Conservation (phyloP, 2,329 filamentous ascomycete genomes). For the Penicillium sp. region DNA sequence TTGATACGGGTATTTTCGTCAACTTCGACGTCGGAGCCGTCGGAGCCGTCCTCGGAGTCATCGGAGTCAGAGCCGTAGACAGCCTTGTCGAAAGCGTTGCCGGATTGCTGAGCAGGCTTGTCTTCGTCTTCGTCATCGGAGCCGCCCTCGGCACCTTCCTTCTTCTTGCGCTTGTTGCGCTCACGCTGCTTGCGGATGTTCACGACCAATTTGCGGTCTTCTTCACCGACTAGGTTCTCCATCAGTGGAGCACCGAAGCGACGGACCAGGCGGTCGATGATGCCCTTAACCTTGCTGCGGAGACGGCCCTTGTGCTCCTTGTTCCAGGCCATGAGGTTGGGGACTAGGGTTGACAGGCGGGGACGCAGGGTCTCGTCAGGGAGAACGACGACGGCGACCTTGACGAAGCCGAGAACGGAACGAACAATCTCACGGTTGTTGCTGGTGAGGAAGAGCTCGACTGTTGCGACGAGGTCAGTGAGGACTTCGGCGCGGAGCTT, state of each 20-base stretch:
- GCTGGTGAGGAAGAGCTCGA: constrained; percentile 93
- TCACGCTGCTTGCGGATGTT: constrained; percentile 97
- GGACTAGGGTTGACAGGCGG: constrained; percentile 74
- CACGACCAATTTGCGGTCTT: constrained; percentile 82
- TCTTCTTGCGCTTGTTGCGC: constrained; percentile 86
- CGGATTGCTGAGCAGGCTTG: constrained; percentile 58
- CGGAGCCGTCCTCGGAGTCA: constrained; percentile 62
- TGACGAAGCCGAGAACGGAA: constrained; percentile 92
- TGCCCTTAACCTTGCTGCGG: constrained; percentile 96
- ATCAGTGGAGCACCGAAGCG: constrained; percentile 83
- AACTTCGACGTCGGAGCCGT: constrained; percentile 48
- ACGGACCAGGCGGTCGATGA: constrained; percentile 89
- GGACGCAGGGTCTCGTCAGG: constrained; percentile 77
- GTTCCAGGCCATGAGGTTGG: constrained; percentile 92
- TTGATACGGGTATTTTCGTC: constrained; percentile 37
- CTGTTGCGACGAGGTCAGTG: constrained; percentile 84
- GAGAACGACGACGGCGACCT: constrained; percentile 87
- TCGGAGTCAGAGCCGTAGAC: constrained; percentile 74
- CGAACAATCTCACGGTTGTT: constrained; percentile 97
- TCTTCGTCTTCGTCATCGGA: constrained; percentile 55
- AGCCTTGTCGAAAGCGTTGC: constrained; percentile 94
- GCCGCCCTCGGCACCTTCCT: constrained; percentile 60
- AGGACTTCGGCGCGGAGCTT: constrained; percentile 69
- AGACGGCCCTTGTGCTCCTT: constrained; percentile 98
- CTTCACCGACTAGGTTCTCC: constrained; percentile 78